phyloP scores from a whole-genome alignment of 2,329 filamentous ascomycete species.

The Spiromastix sp. region DNA sequence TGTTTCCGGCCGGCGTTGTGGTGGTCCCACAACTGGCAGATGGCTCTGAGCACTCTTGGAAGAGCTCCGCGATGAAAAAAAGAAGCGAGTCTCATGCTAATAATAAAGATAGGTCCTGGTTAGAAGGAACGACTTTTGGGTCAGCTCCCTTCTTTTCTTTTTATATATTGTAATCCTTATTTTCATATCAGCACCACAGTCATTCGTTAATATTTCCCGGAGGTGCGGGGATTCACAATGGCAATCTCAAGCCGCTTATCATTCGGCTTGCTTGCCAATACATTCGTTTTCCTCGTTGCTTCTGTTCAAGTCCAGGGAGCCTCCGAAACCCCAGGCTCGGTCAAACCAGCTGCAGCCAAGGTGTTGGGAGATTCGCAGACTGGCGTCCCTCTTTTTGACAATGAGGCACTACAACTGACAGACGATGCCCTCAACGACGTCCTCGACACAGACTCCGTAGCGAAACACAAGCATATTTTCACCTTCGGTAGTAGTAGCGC shows the following conservation, averaged over 20 bases:
- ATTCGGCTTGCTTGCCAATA: slow-evolving; percentile 1
- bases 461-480: slow-evolving; percentile 10
- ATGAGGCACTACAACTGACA: slow-evolving; percentile 19
- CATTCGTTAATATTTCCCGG: background rate
- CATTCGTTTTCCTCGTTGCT: background rate
- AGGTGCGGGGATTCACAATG: background rate
- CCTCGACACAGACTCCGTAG: slow-evolving; percentile 8
- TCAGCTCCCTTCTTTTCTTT: background rate
- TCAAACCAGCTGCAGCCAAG: slow-evolving; percentile 6
- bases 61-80: no score
- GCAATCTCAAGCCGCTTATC: background rate
- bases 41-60: no score
- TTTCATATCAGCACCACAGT: background rate
- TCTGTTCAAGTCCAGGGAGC: background rate
- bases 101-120: no score
- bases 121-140: no score
- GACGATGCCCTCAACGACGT: slow-evolving; percentile 13
- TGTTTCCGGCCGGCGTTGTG: no score
- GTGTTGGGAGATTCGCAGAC: slow-evolving; percentile 11
- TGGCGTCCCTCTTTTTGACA: slow-evolving; percentile 15
- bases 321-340: background rate
- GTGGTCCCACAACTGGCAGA: no score
- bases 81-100: no score
- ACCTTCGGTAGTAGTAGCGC: slow-evolving; percentile 13
- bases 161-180: background rate